Percentiles rank a stretch among this genome's conserved stretches.
phyloP scores from a whole-genome alignment of 805 yeast genomes.

The Starmera caribaea region DNA sequence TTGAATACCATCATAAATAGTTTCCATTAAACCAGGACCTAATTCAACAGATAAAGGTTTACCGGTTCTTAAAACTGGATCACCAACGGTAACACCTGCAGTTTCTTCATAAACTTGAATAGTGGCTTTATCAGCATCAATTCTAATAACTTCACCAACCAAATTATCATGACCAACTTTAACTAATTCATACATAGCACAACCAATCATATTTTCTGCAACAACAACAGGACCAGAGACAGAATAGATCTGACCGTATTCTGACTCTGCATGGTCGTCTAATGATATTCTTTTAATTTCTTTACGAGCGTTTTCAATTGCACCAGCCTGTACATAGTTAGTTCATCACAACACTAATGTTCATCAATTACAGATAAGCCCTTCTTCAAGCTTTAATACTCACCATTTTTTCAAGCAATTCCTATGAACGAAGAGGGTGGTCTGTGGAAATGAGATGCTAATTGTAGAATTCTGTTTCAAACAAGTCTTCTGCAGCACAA shows the following conservation, averaged over 20 bases:
- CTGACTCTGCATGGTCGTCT: slow-evolving; percentile 64
- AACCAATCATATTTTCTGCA: slow-evolving; percentile 98
- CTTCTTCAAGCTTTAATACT: too few relatives aligned
- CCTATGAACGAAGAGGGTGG: too few relatives aligned
- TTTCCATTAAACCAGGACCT: slow-evolving; percentile 99
- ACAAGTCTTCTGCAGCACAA: too few relatives aligned
- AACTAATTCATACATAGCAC: slow-evolving; percentile 99
- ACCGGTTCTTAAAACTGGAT: slow-evolving; percentile 96
- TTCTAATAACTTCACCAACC: slow-evolving; percentile 98
- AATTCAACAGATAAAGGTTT: slow-evolving; percentile 98
- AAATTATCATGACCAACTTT: slow-evolving; percentile 94
- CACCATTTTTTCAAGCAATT: too few relatives aligned
- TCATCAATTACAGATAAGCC: not conserved
- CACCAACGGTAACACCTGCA: slow-evolving; percentile 98
- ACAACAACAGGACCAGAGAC: slow-evolving; percentile 98
- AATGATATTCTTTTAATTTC: slow-evolving; percentile 79
- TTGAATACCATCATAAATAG: slow-evolving; percentile 98
- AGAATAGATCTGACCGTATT: slow-evolving; percentile 83
- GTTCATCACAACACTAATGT: not conserved
- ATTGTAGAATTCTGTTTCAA: too few relatives aligned
- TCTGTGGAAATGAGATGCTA: too few relatives aligned
- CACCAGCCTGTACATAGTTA: slow-evolving; percentile 60
- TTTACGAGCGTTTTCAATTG: slow-evolving; percentile 93
- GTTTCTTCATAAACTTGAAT: slow-evolving; percentile 99
- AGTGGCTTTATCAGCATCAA: slow-evolving; percentile 93